Evolutionary conservation across 345 rosid genomes (phyloP).

Genomic region (Eucalyptus cloeziana): DNA sequence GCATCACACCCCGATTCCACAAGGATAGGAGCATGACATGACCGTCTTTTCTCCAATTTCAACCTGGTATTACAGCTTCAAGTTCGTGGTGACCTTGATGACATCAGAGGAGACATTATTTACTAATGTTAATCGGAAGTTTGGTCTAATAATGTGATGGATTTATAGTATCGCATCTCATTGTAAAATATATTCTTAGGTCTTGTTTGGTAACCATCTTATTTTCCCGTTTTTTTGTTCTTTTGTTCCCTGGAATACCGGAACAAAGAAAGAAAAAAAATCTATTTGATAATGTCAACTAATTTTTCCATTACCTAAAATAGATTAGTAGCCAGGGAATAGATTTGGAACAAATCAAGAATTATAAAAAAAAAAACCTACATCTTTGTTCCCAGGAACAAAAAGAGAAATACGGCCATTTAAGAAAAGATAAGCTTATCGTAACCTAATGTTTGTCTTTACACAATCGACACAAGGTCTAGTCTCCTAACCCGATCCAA

Average conservation of each 20-base stretch:
- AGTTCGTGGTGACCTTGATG: background rate
- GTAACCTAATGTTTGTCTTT: background rate
- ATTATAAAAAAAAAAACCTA: background rate
- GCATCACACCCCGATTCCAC: background rate
- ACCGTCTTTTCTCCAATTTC: too few species aligned
- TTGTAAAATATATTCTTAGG: background rate
- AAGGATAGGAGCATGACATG: too few species aligned
- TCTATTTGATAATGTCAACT: too few species aligned
- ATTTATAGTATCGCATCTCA: background rate
- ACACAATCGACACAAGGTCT: background rate
- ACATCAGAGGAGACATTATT: background rate
- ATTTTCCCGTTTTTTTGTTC: too few species aligned
- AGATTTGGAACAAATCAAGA: background rate
- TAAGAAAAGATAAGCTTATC: background rate
- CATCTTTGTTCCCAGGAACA: too few species aligned
- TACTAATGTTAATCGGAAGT: background rate
- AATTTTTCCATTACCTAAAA: too few species aligned
- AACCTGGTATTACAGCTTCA: background rate
- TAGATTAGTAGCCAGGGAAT: background rate
- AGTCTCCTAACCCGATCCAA: background rate
- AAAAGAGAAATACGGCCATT: background rate
- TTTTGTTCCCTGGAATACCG: accelerated
- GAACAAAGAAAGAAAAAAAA: too few species aligned
- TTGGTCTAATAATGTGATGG: background rate
- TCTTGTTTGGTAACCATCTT: accelerated